Conservation (phyloP, 768 basidiomycete genomes). For the Tulasnella sp. region DNA sequence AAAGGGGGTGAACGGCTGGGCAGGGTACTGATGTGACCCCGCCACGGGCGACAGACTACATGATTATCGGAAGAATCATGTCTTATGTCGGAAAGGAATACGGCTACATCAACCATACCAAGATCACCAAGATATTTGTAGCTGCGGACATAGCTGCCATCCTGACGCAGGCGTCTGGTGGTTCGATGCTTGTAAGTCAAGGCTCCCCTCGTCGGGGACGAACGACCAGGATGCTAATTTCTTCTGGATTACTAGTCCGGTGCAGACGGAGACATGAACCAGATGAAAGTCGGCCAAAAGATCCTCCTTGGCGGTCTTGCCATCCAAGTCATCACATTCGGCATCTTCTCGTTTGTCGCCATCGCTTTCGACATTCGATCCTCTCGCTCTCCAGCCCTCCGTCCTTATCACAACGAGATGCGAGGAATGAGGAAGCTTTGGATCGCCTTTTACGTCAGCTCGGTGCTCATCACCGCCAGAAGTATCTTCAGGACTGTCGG, state of each 20-base stretch:
- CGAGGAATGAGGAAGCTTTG: constrained; percentile 23
- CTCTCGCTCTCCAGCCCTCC: background rate
- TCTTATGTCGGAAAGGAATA: constrained; percentile 27
- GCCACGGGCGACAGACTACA: constrained; percentile 4
- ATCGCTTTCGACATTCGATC: constrained; percentile 21
- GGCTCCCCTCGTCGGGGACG: background rate
- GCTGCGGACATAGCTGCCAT: constrained; percentile 27
- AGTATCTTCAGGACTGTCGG: constrained; percentile 29
- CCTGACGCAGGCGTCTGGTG: constrained; percentile 27
- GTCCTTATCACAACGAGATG: background rate
- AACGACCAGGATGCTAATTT: too few species aligned
- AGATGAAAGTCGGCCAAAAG: background rate
- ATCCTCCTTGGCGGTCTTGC: constrained; percentile 26
- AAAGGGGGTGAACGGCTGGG: constrained; percentile 9
- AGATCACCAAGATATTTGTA: constrained; percentile 31
- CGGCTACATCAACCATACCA: constrained; percentile 16
- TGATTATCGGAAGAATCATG: constrained; percentile 31
- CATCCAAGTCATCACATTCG: constrained; percentile 27
- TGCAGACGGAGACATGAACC: constrained; percentile 8
- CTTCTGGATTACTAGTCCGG: background rate
- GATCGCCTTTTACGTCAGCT: constrained; percentile 28
- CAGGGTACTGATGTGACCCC: background rate
- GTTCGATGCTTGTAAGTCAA: constrained; percentile 6
- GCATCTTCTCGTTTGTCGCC: constrained; percentile 23
- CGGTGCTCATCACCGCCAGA: constrained; percentile 18